Percentiles rank a stretch among this genome's conserved stretches.
Evolutionary conservation across 768 basidiomycete genomes (phyloP).

Genomic region (Mycena amicta): DNA sequence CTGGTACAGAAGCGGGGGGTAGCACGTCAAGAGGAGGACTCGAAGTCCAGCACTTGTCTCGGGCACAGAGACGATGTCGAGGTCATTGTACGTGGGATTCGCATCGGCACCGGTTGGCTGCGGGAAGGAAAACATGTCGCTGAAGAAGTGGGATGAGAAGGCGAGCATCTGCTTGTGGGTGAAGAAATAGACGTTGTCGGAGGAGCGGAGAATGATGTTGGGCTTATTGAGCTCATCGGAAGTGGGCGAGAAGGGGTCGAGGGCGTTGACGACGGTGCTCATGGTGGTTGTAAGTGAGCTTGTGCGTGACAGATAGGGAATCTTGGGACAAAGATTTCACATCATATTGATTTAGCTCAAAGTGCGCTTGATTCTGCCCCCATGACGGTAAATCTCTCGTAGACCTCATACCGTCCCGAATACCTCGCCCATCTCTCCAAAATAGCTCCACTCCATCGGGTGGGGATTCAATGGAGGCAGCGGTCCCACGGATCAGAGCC

Average conservation of each 20-base stretch:
- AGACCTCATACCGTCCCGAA: too few species aligned
- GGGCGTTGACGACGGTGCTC: not conserved
- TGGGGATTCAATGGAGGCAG: too few species aligned
- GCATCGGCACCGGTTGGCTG: slow-evolving; percentile 36
- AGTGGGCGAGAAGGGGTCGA: not conserved
- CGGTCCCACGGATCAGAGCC: too few species aligned
- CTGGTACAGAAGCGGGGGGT: slow-evolving; percentile 46
- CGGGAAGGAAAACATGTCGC: slow-evolving; percentile 56
- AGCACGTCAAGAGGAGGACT: slow-evolving; percentile 49
- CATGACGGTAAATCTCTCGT: too few species aligned
- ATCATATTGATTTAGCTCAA: too few species aligned
- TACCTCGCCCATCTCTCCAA: too few species aligned
- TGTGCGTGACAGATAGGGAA: too few species aligned
- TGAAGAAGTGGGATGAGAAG: slow-evolving; percentile 60
- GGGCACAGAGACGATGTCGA: slow-evolving; percentile 49
- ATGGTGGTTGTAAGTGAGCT: not conserved
- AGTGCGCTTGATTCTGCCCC: too few species aligned
- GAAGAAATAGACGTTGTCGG: slow-evolving; percentile 53
- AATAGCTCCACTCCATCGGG: too few species aligned
- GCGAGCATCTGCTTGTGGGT: slow-evolving; percentile 58
- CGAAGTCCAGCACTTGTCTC: slow-evolving; percentile 46
- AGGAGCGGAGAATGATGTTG: slow-evolving; percentile 58
- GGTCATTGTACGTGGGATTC: slow-evolving; percentile 33
- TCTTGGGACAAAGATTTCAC: too few species aligned
- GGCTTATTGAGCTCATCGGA: slow-evolving; percentile 19